Base-by-base conservation (phyloP, 139 green algal genomes). In the Chlamydomonas eustigma region DNA sequence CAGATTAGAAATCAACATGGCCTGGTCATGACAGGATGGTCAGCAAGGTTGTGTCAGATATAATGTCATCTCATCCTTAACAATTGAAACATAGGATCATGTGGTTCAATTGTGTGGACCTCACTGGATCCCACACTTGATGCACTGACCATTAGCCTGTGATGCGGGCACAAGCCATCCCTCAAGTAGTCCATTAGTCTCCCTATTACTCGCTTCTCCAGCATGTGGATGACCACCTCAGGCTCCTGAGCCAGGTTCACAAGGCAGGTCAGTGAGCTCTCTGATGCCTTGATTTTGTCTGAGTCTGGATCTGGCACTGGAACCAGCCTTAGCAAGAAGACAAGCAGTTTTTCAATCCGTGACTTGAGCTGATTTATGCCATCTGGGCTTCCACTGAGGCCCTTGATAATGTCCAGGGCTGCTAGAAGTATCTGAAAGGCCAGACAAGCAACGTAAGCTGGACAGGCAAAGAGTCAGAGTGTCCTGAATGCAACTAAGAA, bases 1-100 rank as follows among this genome's bases (percentile, higher is more conserved):
- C 35, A 94, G 64, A 77, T 94, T 94, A 64, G 78, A 75, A 44
- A 94, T 75, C 32, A 94, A 77, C 88, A 92, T 91, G 1, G 66
- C 50, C 76, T 80, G 76, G 18, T 12, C 44, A 58, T 12, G 12
- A 18, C 44, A 58, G 44, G 12, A 58, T 12, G 18, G 44, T n/a
- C n/a, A n/a, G n/a, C n/a, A n/a, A n/a, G n/a, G n/a, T n/a, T n/a
- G n/a, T n/a, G n/a, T n/a, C n/a, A n/a, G n/a, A n/a, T n/a, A n/a
- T n/a, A n/a, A n/a, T n/a, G n/a, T n/a, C n/a, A n/a, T n/a, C n/a
- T n/a, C n/a, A n/a, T n/a, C n/a, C n/a, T n/a, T n/a, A n/a, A n/a
- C n/a, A n/a, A n/a, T n/a, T n/a, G n/a, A n/a, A n/a, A n/a, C n/a
- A n/a, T n/a, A n/a, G n/a, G n/a, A n/a, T n/a, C n/a, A n/a, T n/a